Evolutionary conservation across 2,329 filamentous ascomycete species (phyloP), one percentile per base, ranked within the genome.

Genomic region (Microcera coccophila): DNA sequence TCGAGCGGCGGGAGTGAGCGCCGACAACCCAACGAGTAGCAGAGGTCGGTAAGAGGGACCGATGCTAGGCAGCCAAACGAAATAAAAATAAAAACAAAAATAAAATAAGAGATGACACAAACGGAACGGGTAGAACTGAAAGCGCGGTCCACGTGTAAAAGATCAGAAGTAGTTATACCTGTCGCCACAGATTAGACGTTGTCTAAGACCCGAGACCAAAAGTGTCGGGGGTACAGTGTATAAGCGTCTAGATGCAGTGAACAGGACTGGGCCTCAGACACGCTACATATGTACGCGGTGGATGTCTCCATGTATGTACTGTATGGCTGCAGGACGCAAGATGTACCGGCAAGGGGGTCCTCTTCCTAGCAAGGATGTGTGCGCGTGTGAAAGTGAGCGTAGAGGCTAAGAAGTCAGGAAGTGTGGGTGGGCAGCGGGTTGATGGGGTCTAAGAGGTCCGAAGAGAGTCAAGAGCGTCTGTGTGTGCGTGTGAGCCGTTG

Each of bases 271-370:
- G 53, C 43, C 51, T 49, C 57, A 42, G 45, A 44, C 47, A 45
- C 45, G 45, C 47, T 57, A 58, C 47, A 58, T 56, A 56, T 58
- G 55, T 55, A 55, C 42, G 52, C 45, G 48, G 52, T 49, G 38
- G 54, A 51, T 36, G 44, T 50, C 48, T 49, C 48, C 45, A 52
- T 53, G 44, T 56, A 57, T 49, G 40, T 45, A 47, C 40, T 51
- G 42, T 44, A 48, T 43, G 39, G 43, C 40, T 43, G 50, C 47
- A 58, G 48, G 38, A 42, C 40, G 50, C 52, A 57, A 47, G 54
- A 55, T 49, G 53, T 57, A 58, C 52, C 54, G 49, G 45, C 46
- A 45, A 53, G 53, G 55, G 53, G 29, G 14, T 17, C 47, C 43
- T 48, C 47, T 26, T 34, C 34, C 34, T 49, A 31, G 28, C 36